Conservation (phyloP, 1,284 basidiomycete genomes). For the Tilletia walkeri region DNA sequence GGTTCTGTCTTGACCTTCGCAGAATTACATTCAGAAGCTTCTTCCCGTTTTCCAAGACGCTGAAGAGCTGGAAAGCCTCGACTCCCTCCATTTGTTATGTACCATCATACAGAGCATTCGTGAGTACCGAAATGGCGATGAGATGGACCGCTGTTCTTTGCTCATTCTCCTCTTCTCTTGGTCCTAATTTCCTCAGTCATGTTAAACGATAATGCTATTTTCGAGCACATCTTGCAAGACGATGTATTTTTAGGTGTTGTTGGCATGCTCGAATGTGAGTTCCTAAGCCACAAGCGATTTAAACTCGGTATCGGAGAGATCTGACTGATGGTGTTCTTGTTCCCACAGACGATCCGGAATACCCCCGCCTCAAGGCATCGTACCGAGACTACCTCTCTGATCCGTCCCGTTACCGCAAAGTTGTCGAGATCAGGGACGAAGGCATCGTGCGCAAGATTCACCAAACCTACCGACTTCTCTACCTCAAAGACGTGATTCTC, state of each 20-base stretch:
- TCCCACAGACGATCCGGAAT: constrained; percentile 85
- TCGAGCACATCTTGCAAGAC: constrained; percentile 92
- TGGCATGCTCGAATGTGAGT: constrained; percentile 93
- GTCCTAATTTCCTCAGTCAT: constrained; percentile 66
- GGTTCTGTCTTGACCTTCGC: not conserved
- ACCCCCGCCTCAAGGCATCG: constrained; percentile 88
- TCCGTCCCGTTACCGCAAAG: constrained; percentile 67
- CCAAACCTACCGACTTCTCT: constrained; percentile 91
- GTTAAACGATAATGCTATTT: constrained; percentile 90
- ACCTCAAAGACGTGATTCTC: constrained; percentile 96
- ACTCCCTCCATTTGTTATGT: constrained; percentile 84
- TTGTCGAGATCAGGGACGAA: constrained; percentile 50
- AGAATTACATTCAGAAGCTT: constrained; percentile 85
- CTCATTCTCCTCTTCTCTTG: no score
- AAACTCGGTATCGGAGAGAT: no score
- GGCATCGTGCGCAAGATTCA: constrained; percentile 68
- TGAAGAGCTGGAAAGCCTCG: constrained; percentile 85
- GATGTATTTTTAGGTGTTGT: constrained; percentile 88
- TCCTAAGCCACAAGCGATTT: not conserved
- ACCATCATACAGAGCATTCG: constrained; percentile 90
- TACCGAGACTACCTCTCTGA: constrained; percentile 87
- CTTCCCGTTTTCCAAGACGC: constrained; percentile 80
- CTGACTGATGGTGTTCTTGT: not conserved
- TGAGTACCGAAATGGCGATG: constrained; percentile 59
- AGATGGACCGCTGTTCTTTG: not conserved